phyloP scores from a whole-genome alignment of 768 basidiomycete genomes.

The Russula dissimulans region DNA sequence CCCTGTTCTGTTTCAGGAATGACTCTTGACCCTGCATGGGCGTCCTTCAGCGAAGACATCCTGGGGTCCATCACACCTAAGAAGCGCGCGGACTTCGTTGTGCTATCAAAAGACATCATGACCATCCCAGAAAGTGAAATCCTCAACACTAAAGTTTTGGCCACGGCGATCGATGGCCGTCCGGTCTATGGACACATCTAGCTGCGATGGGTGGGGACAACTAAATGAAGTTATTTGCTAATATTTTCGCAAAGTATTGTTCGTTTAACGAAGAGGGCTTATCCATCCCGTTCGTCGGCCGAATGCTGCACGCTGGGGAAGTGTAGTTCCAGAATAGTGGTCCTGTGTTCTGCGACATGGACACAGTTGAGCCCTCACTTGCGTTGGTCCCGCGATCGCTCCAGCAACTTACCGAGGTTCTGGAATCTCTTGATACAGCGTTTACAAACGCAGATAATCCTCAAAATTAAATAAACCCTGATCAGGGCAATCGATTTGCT shows the following conservation, averaged over 20 bases:
- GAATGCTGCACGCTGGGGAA: not conserved
- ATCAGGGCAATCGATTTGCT: not conserved
- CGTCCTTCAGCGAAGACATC: constrained; percentile 64
- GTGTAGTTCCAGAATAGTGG: not conserved
- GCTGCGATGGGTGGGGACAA: not conserved
- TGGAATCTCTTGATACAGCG: not conserved
- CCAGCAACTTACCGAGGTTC: not conserved
- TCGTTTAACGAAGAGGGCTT: constrained; percentile 4
- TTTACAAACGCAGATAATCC: constrained; percentile 2
- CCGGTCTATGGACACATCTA: constrained; percentile 36
- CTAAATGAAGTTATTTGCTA: not conserved
- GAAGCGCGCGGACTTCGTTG: constrained; percentile 79
- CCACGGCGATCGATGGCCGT: constrained; percentile 73
- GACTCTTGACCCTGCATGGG: constrained; percentile 83
- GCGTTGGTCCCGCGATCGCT: not conserved
- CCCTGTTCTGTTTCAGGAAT: constrained; percentile 42
- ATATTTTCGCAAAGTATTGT: not conserved
- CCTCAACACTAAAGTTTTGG: constrained; percentile 54
- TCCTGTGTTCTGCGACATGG: not conserved
- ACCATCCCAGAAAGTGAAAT: constrained; percentile 47
- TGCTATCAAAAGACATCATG: constrained; percentile 81
- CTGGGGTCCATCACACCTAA: constrained; percentile 74
- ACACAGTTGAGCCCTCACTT: not conserved
- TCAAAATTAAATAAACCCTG: not conserved
- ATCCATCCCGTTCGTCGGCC: not conserved